Evolutionary conservation across 192 early-diverging fungal genomes (phyloP).

Genomic region (Coemansia reversa): DNA sequence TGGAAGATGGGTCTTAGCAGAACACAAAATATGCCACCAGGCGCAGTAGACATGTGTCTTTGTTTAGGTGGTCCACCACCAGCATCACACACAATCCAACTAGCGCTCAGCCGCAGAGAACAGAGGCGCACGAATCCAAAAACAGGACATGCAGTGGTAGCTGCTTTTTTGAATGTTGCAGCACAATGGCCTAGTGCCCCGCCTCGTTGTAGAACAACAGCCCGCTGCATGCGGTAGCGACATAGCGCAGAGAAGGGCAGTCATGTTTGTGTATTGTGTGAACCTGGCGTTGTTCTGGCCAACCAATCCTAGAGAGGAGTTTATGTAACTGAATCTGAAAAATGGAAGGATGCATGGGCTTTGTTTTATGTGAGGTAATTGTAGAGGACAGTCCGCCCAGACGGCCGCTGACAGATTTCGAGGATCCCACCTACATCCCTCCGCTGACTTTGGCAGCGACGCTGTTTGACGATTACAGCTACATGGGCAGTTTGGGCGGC

Average conservation of each 20-base stretch:
- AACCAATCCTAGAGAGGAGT: not conserved
- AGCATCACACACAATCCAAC: not conserved
- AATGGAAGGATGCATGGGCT: not conserved
- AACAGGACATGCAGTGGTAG: not conserved
- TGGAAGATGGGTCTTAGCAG: not conserved
- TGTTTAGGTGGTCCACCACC: not conserved
- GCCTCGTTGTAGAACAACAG: not conserved
- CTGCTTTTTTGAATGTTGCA: not conserved
- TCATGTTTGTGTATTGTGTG: not conserved
- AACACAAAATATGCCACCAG: not conserved
- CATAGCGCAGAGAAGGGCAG: not conserved
- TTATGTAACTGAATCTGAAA: not conserved
- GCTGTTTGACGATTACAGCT: constrained; percentile 46
- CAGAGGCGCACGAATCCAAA: not conserved
- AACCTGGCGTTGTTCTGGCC: not conserved
- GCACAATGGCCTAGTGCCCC: not conserved
- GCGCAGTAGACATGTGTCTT: not conserved
- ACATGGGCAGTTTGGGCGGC: constrained; percentile 1
- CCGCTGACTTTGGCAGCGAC: constrained; percentile 50
- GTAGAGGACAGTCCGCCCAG: constrained; percentile 50
- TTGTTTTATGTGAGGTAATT: constrained; percentile 1
- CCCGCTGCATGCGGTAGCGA: not conserved
- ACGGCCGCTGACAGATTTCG: constrained; percentile 42
- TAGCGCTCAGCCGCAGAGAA: not conserved
- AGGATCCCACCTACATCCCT: constrained; percentile 52